phyloP scores from a whole-genome alignment of 257 asterid genomes.

The Catharanthus roseus region DNA sequence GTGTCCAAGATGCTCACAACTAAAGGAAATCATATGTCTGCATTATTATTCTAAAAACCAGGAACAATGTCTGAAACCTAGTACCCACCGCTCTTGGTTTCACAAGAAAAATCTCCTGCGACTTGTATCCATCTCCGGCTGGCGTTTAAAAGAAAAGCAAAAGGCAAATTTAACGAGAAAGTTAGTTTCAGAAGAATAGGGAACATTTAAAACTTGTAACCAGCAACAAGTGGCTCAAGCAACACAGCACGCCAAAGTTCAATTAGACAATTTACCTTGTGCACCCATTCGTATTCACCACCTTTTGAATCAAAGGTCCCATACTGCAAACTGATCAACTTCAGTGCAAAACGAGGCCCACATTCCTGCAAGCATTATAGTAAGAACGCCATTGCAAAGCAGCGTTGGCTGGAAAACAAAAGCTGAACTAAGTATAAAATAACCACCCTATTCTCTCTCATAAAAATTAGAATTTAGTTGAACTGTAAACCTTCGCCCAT shows the following conservation, averaged over 20 bases:
- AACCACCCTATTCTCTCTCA: neutral
- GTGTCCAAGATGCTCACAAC: too few species aligned
- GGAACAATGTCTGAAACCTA: neutral
- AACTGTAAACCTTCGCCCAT: neutral
- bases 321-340: conserved; percentile 77
- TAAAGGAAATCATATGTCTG: neutral
- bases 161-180: neutral
- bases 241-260: neutral
- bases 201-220: neutral
- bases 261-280: conserved; percentile 50
- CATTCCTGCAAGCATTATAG: conserved; percentile 55
- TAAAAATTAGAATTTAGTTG: neutral
- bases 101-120: conserved; percentile 85
- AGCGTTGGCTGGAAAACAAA: neutral
- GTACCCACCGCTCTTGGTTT: neutral
- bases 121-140: conserved; percentile 96
- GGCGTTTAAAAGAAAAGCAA: conserved; percentile 18
- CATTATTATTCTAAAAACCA: neutral
- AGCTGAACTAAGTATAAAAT: neutral
- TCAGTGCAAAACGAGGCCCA: conserved; percentile 89
- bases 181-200: conserved; percentile 17
- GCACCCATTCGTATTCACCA: conserved; percentile 97
- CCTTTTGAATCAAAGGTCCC: conserved; percentile 89
- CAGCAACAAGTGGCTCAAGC: neutral
- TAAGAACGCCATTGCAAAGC: neutral